Evolutionary conservation across 2,329 filamentous ascomycete species (phyloP).

Genomic region (Aspergillus sp.): DNA sequence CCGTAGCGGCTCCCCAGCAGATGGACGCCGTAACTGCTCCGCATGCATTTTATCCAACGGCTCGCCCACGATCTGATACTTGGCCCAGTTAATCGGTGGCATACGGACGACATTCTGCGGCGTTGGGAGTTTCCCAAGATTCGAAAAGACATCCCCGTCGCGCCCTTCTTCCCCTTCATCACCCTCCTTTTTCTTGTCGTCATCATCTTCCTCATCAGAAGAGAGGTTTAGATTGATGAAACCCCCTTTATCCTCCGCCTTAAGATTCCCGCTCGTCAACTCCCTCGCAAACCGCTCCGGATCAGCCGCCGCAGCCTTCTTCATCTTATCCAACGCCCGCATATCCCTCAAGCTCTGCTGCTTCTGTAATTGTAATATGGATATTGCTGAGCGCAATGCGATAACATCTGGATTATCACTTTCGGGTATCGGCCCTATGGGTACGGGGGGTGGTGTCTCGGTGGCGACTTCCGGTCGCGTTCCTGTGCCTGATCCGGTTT

Average conservation of each 20-base stretch:
- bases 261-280: constrained; percentile 56
- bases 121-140: constrained; percentile 62
- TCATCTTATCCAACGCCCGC: constrained; percentile 60
- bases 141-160: constrained; percentile 1
- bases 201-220: constrained; percentile 30
- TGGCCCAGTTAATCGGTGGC: constrained; percentile 88
- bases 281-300: constrained; percentile 67
- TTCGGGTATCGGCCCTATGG: constrained; percentile 32
- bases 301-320: constrained; percentile 61
- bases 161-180: neutral
- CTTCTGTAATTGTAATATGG: constrained; percentile 78
- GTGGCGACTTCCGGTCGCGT: constrained; percentile 15
- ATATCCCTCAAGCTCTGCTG: constrained; percentile 72
- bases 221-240: constrained; percentile 28
- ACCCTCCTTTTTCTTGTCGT: constrained; percentile 15
- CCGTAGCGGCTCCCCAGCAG: constrained; percentile 33
- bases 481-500: neutral
- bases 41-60: constrained; percentile 77
- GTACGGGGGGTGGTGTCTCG: constrained; percentile 33
- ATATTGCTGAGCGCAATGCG: constrained; percentile 76
- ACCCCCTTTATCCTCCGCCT: constrained; percentile 28
- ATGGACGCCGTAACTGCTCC: constrained; percentile 64
- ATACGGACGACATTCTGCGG: constrained; percentile 78
- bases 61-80: constrained; percentile 84
- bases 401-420: constrained; percentile 74